A percentile compares a stretch with the other conserved stretches of the same genome.
These are phyloP conservation scores for Huntiella savannae DNA, from an alignment of 2,329 filamentous ascomycete species.

Conservation along the genomic window DNA sequence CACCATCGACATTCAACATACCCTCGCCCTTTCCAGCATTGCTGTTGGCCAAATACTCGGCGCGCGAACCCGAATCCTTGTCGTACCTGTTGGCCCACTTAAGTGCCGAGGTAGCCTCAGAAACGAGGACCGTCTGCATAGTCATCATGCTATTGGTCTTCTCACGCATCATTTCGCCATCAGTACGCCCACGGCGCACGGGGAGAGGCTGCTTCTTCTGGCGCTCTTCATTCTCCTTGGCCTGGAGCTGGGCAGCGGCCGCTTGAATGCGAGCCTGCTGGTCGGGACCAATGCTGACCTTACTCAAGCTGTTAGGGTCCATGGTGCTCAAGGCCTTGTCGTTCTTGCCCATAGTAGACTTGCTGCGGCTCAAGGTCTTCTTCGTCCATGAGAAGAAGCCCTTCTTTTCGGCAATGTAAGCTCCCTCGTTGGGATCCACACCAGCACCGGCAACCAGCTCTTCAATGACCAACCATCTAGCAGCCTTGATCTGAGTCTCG, in stretches of 20 bases:
- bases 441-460: slow-evolving; percentile 91
- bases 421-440: slow-evolving; percentile 62
- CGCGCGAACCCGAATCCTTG: slow-evolving; percentile 56
- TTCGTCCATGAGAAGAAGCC: slow-evolving; percentile 75
- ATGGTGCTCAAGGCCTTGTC: slow-evolving; percentile 25
- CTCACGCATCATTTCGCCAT: slow-evolving; percentile 34
- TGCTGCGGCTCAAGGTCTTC: slow-evolving; percentile 43
- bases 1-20: slow-evolving; percentile 14
- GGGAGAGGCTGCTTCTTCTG: slow-evolving; percentile 21
- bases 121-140: slow-evolving; percentile 65
- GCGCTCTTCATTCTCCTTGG: slow-evolving; percentile 43
- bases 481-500: slow-evolving; percentile 64
- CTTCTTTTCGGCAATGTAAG: slow-evolving; percentile 92
- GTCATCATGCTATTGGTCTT: slow-evolving; percentile 88
- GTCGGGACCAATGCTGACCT: slow-evolving; percentile 69
- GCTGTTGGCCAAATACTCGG: slow-evolving; percentile 63
- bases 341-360: slow-evolving; percentile 42
- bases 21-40: slow-evolving; percentile 48
- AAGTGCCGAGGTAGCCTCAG: slow-evolving; percentile 79
- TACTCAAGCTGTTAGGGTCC: slow-evolving; percentile 37
- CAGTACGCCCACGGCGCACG: slow-evolving; percentile 34
- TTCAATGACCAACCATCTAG: slow-evolving; percentile 86
- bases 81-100: slow-evolving; percentile 96
- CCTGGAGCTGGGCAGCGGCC: slow-evolving; percentile 68
- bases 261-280: slow-evolving; percentile 87